Evolutionary conservation across 306 rosid species (phyloP).

Genomic region (Quercus robur): DNA sequence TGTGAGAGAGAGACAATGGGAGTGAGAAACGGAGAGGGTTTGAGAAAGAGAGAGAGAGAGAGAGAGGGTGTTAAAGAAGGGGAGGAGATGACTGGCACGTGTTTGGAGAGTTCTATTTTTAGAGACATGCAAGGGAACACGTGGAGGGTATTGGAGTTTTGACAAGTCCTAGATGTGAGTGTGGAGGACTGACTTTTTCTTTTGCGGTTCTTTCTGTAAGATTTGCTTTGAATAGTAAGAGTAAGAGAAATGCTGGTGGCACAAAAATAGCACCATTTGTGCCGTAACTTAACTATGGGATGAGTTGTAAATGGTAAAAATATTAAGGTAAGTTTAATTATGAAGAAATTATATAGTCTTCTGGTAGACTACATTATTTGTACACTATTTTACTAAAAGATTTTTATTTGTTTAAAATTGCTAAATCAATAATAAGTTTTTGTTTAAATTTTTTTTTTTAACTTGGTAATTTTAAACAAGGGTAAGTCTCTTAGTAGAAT

Average conservation of each 20-base stretch:
- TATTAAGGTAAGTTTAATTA: rapidly evolving
- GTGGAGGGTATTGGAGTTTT: constrained; percentile 28
- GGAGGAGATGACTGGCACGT: constrained; percentile 18
- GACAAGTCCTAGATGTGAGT: constrained; percentile 8
- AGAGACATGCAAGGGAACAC: constrained; percentile 50
- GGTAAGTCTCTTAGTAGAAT: no score
- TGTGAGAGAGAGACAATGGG: not conserved
- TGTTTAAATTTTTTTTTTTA: rapidly evolving
- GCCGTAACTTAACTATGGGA: rapidly evolving
- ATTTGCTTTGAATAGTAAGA: no score
- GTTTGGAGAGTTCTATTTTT: constrained; percentile 15
- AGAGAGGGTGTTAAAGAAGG: not conserved
- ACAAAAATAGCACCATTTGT: rapidly evolving
- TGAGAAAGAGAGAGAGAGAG: not conserved
- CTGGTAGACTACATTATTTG: rapidly evolving
- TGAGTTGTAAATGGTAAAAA: no score
- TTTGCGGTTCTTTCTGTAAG: not conserved
- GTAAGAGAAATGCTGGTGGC: rapidly evolving
- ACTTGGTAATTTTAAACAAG: rapidly evolving
- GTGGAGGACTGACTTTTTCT: constrained; percentile 24
- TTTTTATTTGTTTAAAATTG: no score
- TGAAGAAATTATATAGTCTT: no score
- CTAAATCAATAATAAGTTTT: no score
- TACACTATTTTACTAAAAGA: rapidly evolving
- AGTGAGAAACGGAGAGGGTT: not conserved